A percentile compares a stretch with the other conserved stretches of the same genome.
phyloP scores from a whole-genome alignment of 331 rosid species.

The Malus hybrid region DNA sequence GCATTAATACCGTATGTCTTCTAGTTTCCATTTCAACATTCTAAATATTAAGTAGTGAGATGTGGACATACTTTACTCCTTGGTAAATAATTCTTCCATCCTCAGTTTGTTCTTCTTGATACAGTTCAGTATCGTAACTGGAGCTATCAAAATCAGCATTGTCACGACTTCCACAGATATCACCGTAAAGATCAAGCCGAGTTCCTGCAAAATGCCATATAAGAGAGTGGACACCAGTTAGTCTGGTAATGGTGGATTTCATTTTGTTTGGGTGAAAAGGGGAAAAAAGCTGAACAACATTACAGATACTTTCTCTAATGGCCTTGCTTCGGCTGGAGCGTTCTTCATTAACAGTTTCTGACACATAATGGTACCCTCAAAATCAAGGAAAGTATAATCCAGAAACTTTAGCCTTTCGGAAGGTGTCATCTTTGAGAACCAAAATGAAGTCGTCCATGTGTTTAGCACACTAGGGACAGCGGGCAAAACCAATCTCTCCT shows the following conservation, averaged over 20 bases:
- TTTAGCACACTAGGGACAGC: slow-evolving; percentile 69
- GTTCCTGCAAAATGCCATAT: slow-evolving; percentile 29
- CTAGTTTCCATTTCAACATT: slow-evolving; percentile 10
- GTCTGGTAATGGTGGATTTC: not conserved
- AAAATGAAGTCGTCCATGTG: slow-evolving; percentile 74
- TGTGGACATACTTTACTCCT: slow-evolving; percentile 44
- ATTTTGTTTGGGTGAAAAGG: not conserved
- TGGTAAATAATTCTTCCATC: slow-evolving; percentile 10
- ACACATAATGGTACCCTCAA: slow-evolving; percentile 69
- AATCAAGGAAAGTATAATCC: slow-evolving; percentile 64
- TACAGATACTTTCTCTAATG: slow-evolving; percentile 27
- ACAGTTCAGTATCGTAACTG: slow-evolving; percentile 40
- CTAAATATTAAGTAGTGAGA: slow-evolving; percentile 9
- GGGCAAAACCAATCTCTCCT: slow-evolving; percentile 80
- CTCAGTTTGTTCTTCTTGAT: slow-evolving; percentile 32
- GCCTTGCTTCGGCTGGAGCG: slow-evolving; percentile 19
- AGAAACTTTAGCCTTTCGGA: slow-evolving; percentile 57
- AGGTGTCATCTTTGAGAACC: slow-evolving; percentile 55
- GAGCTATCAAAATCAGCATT: slow-evolving; percentile 16
- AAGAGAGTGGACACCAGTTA: slow-evolving; percentile 5
- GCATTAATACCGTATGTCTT: not conserved
- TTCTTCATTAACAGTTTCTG: slow-evolving; percentile 48
- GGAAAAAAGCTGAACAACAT: not conserved
- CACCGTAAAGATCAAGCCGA: slow-evolving; percentile 11
- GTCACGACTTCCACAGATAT: slow-evolving; percentile 10